Evolutionary conservation across 805 yeast genomes (phyloP).

Genomic region (Candida caryicola): DNA sequence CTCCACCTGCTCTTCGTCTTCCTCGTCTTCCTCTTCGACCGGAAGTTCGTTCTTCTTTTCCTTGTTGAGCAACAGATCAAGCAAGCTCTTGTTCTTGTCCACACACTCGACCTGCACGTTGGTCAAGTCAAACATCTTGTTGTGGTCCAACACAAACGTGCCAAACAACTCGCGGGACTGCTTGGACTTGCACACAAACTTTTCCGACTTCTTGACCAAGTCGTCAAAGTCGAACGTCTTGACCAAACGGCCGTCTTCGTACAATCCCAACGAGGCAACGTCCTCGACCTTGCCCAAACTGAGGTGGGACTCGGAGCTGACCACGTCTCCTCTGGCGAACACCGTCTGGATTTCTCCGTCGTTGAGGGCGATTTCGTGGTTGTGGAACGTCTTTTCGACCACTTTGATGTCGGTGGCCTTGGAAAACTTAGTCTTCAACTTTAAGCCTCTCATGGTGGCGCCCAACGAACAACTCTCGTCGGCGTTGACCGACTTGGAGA

Average conservation of each 20-base stretch:
- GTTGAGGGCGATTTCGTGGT: constrained; percentile 40
- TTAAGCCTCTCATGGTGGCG: constrained; percentile 77
- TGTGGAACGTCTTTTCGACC: constrained; percentile 52
- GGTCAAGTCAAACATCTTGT: constrained; percentile 48
- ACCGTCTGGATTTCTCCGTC: constrained; percentile 26
- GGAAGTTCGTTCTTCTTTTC: constrained; percentile 15
- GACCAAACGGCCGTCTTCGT: constrained; percentile 38
- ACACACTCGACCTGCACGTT: constrained; percentile 47
- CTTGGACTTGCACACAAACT: constrained; percentile 40
- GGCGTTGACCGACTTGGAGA: constrained; percentile 86
- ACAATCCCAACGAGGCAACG: constrained; percentile 30
- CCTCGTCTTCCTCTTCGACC: constrained; percentile 19
- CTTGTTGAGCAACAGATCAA: constrained; percentile 24
- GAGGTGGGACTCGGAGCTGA: constrained; percentile 33
- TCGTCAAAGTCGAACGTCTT: constrained; percentile 26
- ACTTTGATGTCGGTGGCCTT: constrained; percentile 58
- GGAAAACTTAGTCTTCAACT: constrained; percentile 61
- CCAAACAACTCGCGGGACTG: constrained; percentile 32
- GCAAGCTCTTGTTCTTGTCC: constrained; percentile 19
- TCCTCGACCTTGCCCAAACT: constrained; percentile 34
- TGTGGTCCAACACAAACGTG: constrained; percentile 44
- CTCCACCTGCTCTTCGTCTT: constrained; percentile 11
- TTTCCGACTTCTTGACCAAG: constrained; percentile 24
- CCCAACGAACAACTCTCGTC: constrained; percentile 95
- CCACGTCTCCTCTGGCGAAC: constrained; percentile 47